phyloP scores from a whole-genome alignment of 495 filamentous ascomycete genomes.

The Neurospora sp. region DNA sequence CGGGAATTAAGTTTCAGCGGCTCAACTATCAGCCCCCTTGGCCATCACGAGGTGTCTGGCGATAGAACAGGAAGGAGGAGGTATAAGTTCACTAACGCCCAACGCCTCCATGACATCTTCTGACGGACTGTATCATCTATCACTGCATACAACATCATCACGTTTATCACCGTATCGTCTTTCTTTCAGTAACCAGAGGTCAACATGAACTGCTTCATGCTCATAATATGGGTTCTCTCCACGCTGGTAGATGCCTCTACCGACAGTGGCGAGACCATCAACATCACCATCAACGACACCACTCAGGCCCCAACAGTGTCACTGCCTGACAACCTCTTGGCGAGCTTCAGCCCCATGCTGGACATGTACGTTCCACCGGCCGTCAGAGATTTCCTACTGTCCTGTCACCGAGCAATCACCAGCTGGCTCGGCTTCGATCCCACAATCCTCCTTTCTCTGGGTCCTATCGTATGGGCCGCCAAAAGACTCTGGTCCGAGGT shows the following conservation, averaged over 20 bases:
- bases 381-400: slow-evolving; percentile 9
- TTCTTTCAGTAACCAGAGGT: neutral
- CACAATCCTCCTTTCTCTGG: slow-evolving; percentile 22
- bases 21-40: neutral
- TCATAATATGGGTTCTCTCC: neutral
- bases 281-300: slow-evolving; percentile 11
- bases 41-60: neutral
- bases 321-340: slow-evolving; percentile 14
- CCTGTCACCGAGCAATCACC: slow-evolving; percentile 19
- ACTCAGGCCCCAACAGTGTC: slow-evolving; percentile 4
- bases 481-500: slow-evolving; percentile 26
- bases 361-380: slow-evolving; percentile 10
- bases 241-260: neutral
- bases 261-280: slow-evolving; percentile 6
- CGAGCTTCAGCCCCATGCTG: slow-evolving; percentile 17
- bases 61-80: neutral
- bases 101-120: neutral
- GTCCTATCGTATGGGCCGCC: slow-evolving; percentile 28
- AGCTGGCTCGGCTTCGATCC: slow-evolving; percentile 29
- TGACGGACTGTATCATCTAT: neutral
- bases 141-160: neutral
- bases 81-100: neutral
- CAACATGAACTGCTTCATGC: neutral
- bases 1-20: neutral
- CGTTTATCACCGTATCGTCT: neutral